Evolutionary conservation across 1,284 basidiomycete species (phyloP).

Genomic region (Waitea zeae): DNA sequence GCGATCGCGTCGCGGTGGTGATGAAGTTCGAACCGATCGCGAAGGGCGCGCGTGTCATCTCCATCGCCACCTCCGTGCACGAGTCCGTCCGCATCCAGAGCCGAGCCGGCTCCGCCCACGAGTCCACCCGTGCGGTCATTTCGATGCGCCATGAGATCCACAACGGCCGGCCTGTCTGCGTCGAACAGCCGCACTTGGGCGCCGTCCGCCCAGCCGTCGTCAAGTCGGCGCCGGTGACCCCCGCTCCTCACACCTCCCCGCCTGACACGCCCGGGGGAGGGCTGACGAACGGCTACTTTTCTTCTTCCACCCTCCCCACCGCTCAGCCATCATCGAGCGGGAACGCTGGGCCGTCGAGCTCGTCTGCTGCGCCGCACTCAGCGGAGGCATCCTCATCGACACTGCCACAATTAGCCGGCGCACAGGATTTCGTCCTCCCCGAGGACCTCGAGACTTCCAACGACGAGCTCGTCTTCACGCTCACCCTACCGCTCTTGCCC

Average conservation of each 20-base stretch:
- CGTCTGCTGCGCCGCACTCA: conserved; percentile 5
- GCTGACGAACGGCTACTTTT: not conserved
- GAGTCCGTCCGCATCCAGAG: conserved; percentile 58
- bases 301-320: not conserved
- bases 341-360: conserved; percentile 2
- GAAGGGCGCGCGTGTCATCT: conserved; percentile 67
- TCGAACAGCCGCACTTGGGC: conserved; percentile 11
- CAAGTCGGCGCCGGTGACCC: conserved; percentile 9
- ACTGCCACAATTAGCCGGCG: not conserved
- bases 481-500: conserved; percentile 30
- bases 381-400: conserved; percentile 5
- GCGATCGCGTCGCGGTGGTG: conserved; percentile 65
- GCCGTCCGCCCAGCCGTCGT: too few species aligned
- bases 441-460: conserved; percentile 10
- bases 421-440: conserved; percentile 2
- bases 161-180: conserved; percentile 37
- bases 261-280: conserved; percentile 6
- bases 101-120: conserved; percentile 30
- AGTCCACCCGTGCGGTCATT: conserved; percentile 45
- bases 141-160: conserved; percentile 57
- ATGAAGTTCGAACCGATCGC: conserved; percentile 77
- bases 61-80: conserved; percentile 51
- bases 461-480: conserved; percentile 28
- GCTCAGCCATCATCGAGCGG: conserved; percentile 5
- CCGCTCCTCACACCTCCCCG: conserved; percentile 7